phyloP scores from a whole-genome alignment of 1,284 basidiomycete species.

The Tremellales sp. region DNA sequence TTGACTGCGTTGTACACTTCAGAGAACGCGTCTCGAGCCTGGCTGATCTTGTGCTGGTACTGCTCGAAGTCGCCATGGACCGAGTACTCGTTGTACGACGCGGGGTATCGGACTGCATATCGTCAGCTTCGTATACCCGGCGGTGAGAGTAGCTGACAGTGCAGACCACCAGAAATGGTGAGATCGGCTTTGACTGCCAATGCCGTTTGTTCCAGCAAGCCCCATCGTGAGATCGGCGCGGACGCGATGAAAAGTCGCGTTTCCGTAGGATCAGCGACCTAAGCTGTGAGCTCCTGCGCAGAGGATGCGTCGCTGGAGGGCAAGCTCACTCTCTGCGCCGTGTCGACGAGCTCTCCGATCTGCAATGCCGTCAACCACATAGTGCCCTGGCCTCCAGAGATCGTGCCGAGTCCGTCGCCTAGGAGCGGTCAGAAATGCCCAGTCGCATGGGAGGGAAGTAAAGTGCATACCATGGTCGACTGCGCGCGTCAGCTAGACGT shows the following conservation, averaged over 20 bases:
- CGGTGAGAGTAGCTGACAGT: slow-evolving; percentile 53
- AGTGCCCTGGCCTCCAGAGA: slow-evolving; percentile 94
- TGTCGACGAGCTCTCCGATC: slow-evolving; percentile 96
- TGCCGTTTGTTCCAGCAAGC: slow-evolving; percentile 84
- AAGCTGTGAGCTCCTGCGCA: slow-evolving; percentile 45
- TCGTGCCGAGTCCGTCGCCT: slow-evolving; percentile 85
- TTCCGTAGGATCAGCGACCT: slow-evolving; percentile 88
- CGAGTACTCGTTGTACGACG: slow-evolving; percentile 95
- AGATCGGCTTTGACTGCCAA: slow-evolving; percentile 90
- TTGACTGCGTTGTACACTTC: slow-evolving; percentile 94
- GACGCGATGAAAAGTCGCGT: slow-evolving; percentile 91
- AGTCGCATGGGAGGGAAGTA: too few species aligned
- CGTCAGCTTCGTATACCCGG: background rate
- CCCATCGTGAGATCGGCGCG: slow-evolving; percentile 87
- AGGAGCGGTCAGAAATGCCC: slow-evolving; percentile 1
- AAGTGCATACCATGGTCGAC: slow-evolving; percentile 39
- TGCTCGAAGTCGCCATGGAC: slow-evolving; percentile 86
- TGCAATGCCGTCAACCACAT: slow-evolving; percentile 99
- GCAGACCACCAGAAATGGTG: slow-evolving; percentile 88
- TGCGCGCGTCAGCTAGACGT: slow-evolving; percentile 27
- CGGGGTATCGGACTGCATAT: slow-evolving; percentile 73
- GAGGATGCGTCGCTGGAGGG: too few species aligned
- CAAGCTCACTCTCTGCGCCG: slow-evolving; percentile 73
- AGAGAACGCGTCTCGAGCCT: slow-evolving; percentile 77
- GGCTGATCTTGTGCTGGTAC: slow-evolving; percentile 74